Evolutionary conservation across 2,329 filamentous ascomycete species (phyloP).

Genomic region (Pleochaeta shiraiana): DNA sequence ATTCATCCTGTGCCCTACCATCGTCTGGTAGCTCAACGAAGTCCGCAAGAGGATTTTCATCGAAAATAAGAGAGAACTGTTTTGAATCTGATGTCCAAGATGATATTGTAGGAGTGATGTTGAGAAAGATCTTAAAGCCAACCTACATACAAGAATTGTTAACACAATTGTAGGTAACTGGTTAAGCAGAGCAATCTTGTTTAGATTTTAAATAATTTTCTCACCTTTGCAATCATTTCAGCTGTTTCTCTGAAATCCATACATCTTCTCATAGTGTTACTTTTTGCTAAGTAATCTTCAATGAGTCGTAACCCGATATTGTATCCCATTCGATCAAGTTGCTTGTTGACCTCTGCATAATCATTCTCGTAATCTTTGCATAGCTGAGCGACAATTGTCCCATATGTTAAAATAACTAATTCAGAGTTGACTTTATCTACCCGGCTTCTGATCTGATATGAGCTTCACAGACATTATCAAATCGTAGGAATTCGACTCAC

Average conservation of each 20-base stretch:
- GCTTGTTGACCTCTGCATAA: slow-evolving; percentile 90
- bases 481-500: slow-evolving; percentile 13
- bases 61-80: slow-evolving; percentile 87
- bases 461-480: not conserved
- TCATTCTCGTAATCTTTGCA: slow-evolving; percentile 93
- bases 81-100: slow-evolving; percentile 96
- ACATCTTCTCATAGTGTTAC: slow-evolving; percentile 71
- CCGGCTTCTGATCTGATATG: slow-evolving; percentile 41
- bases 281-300: slow-evolving; percentile 94
- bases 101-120: slow-evolving; percentile 78
- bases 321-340: slow-evolving; percentile 98
- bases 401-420: slow-evolving; percentile 91
- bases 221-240: slow-evolving; percentile 84
- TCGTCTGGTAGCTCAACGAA: slow-evolving; percentile 97
- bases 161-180: too few relatives aligned
- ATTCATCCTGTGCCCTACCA: slow-evolving; percentile 80
- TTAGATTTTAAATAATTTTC: not conserved
- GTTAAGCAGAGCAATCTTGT: too few relatives aligned
- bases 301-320: slow-evolving; percentile 93
- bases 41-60: slow-evolving; percentile 91
- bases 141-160: slow-evolving; percentile 49
- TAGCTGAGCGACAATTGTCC: slow-evolving; percentile 88
- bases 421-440: slow-evolving; percentile 98
- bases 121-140: slow-evolving; percentile 97
- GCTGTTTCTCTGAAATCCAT: slow-evolving; percentile 88